Percentiles rank a stretch among this genome's conserved stretches.
Conservation (phyloP, 2,329 filamentous ascomycete species). For the Seiridium unicorne region DNA sequence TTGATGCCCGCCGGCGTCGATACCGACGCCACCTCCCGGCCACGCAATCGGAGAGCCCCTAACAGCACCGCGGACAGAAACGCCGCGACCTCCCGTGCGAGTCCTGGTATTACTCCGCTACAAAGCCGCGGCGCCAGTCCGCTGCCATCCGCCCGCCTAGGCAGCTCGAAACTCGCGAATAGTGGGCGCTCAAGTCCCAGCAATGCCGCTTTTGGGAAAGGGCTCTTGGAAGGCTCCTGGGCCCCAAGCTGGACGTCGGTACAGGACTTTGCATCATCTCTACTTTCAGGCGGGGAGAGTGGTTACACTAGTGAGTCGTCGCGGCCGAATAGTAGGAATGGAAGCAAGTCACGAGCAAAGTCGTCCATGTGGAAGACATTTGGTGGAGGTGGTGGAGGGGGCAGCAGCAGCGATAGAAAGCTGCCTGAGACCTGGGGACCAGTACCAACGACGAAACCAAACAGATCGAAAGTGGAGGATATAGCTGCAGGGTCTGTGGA, state of each 20-base stretch:
- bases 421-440: constrained; percentile 48
- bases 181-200: constrained; percentile 25
- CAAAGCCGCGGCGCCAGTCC: constrained; percentile 47
- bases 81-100: constrained; percentile 28
- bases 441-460: constrained; percentile 34
- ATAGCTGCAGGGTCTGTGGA: constrained; percentile 54
- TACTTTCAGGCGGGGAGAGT: constrained; percentile 31
- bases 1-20: constrained; percentile 40
- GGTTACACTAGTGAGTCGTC: constrained; percentile 31
- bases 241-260: constrained; percentile 55
- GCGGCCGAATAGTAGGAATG: constrained; percentile 26
- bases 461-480: constrained; percentile 39
- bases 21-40: constrained; percentile 40
- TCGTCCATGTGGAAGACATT: constrained; percentile 27
- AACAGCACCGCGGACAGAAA: constrained; percentile 23
- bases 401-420: constrained; percentile 18
- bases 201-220: constrained; percentile 31
- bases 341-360: constrained; percentile 24
- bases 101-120: constrained; percentile 34
- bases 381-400: constrained; percentile 18
- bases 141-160: constrained; percentile 41
- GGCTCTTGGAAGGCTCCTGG: constrained; percentile 50
- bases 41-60: constrained; percentile 48
- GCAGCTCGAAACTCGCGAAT: constrained; percentile 21
- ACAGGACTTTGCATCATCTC: constrained; percentile 50